Evolutionary conservation across 176 grass and related monocot genomes (phyloP).

Genomic region (Zoysia pacifica): DNA sequence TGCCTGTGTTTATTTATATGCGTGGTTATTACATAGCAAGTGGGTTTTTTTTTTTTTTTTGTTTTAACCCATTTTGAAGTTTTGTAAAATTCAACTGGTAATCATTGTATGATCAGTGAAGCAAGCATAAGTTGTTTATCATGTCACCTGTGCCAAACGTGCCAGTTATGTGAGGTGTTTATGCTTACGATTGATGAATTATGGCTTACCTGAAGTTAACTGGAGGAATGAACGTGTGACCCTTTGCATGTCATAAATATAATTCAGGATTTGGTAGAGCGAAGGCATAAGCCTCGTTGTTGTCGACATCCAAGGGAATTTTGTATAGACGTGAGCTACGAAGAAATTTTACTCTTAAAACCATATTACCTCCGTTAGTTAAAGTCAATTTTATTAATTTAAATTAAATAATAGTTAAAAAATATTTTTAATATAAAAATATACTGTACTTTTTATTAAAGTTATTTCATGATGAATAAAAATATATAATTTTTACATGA

Average conservation of each 20-base stretch:
- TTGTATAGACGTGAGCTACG: too few relatives aligned
- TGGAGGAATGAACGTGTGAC: constrained; percentile 1
- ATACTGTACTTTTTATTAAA: too few relatives aligned
- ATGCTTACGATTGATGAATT: background rate
- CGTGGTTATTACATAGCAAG: constrained; percentile 37
- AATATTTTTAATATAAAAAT: too few relatives aligned
- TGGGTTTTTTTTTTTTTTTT: constrained; percentile 9
- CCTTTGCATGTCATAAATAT: background rate
- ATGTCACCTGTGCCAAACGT: background rate
- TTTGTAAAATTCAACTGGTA: constrained; percentile 53
- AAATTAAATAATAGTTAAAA: too few relatives aligned
- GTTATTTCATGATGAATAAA: too few relatives aligned
- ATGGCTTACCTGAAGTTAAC: background rate
- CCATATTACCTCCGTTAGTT: too few relatives aligned
- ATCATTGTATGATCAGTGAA: constrained; percentile 42
- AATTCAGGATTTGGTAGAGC: background rate
- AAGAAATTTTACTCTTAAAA: too few relatives aligned
- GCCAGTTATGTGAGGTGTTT: background rate
- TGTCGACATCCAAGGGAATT: too few relatives aligned
- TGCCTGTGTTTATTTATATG: constrained; percentile 47
- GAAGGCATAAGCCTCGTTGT: background rate
- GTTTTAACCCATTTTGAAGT: constrained; percentile 53
- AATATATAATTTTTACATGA: too few relatives aligned
- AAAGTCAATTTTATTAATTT: too few relatives aligned
- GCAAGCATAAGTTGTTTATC: constrained; percentile 37